phyloP scores from a whole-genome alignment of 768 basidiomycete genomes.

The Mycena leptocephala region DNA sequence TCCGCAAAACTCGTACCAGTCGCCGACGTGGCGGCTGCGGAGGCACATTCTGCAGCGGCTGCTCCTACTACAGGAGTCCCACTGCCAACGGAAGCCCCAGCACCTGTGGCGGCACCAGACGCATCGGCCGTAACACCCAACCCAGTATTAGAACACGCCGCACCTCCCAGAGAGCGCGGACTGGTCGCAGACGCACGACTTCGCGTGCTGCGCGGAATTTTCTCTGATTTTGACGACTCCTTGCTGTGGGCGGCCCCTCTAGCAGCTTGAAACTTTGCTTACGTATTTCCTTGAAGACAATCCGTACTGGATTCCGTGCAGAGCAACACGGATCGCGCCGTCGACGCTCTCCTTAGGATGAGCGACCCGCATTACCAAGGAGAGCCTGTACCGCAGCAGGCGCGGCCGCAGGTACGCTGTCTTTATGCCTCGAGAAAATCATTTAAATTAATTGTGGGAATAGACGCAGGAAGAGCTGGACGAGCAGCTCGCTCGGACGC shows the following conservation, averaged over 20 bases:
- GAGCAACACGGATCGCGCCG: slow-evolving; percentile 80
- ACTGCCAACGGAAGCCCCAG: no score
- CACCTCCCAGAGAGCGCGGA: slow-evolving; percentile 26
- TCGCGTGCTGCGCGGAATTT: slow-evolving; percentile 74
- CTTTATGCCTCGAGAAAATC: neutral
- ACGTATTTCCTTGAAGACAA: slow-evolving; percentile 55
- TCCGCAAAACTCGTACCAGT: no score
- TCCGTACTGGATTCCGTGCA: slow-evolving; percentile 82
- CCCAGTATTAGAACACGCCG: no score
- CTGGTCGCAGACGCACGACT: slow-evolving; percentile 62
- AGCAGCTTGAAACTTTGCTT: neutral
- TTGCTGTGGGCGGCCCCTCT: slow-evolving; percentile 66
- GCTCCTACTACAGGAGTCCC: no score
- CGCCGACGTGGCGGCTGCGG: no score
- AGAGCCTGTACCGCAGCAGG: no score
- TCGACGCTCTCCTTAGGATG: slow-evolving; percentile 88
- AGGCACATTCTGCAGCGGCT: no score
- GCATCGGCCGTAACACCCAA: no score
- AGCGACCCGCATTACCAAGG: slow-evolving; percentile 88
- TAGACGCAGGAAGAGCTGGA: slow-evolving; percentile 82
- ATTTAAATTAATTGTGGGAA: neutral
- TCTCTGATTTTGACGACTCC: slow-evolving; percentile 86
- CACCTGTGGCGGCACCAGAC: no score
- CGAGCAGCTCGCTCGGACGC: slow-evolving; percentile 82
- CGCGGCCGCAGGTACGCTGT: slow-evolving; percentile 45